Evolutionary conservation across 163 green algal species (phyloP).

Genomic region (Prototheca wickerhamii): DNA sequence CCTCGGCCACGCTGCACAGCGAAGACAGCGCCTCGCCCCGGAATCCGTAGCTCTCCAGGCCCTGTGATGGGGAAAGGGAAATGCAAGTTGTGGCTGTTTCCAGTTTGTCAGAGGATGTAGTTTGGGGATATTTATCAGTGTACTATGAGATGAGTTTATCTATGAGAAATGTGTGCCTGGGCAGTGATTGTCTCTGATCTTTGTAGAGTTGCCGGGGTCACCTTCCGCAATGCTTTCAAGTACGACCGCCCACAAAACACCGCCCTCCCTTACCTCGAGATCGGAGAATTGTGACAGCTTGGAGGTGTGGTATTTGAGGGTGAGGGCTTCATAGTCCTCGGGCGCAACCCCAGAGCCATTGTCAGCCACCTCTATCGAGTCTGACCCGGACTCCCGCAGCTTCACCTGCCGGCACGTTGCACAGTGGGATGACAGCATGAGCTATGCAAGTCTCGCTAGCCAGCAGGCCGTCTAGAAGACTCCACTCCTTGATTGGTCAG

Average conservation of each 20-base stretch:
- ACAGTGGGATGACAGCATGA: too few relatives aligned
- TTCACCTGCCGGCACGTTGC: conserved; percentile 53
- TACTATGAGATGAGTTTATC: too few relatives aligned
- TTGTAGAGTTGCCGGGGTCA: too few relatives aligned
- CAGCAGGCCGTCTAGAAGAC: too few relatives aligned
- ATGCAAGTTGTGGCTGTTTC: neutral
- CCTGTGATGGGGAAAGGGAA: conserved; percentile 21
- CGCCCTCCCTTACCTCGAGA: conserved; percentile 44
- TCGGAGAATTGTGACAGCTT: conserved; percentile 84
- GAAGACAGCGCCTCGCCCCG: conserved; percentile 90
- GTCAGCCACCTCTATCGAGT: conserved; percentile 90
- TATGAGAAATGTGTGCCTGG: too few relatives aligned
- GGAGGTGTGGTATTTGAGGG: conserved; percentile 88
- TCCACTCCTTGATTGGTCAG: too few relatives aligned
- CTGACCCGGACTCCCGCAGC: conserved; percentile 77
- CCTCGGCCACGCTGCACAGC: conserved; percentile 67
- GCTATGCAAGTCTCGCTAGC: too few relatives aligned
- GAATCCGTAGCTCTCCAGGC: conserved; percentile 86
- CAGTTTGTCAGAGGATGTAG: too few relatives aligned
- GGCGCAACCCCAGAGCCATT: conserved; percentile 77
- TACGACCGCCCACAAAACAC: too few relatives aligned
- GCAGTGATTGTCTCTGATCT: too few relatives aligned
- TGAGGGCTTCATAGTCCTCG: conserved; percentile 61
- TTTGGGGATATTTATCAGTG: too few relatives aligned
- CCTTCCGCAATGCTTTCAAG: too few relatives aligned